Base-by-base conservation (phyloP, 2,329 filamentous ascomycete genomes). In the Parascedosporium putredinis region DNA sequence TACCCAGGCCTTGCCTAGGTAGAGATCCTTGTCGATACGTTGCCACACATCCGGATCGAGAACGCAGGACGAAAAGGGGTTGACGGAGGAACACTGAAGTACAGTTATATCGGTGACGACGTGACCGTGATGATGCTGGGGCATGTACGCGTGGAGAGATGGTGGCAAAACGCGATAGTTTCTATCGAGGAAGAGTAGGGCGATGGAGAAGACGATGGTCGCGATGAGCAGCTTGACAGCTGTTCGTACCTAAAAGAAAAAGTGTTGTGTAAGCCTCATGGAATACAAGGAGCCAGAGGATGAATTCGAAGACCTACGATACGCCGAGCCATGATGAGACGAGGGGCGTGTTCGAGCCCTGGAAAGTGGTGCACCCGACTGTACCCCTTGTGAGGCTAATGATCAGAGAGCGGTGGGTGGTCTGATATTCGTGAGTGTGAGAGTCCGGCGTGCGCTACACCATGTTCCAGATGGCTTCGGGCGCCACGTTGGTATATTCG, bases 21-120 rank as follows among this genome's bases (percentile, higher is more conserved):
- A 93, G 0, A 96, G 75, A 61, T 96, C 88, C 68, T 95, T 96
- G 56, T 95, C 86, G 54, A 96, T 73, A 45, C 86, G 84, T 57
- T 88, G 82, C 90, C 90, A 96, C 54, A 68, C 61, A 51, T 78
- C 71, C 40, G 79, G 58, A 59, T 93, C 84, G 54, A 93, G 77
- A 54, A 81, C 81, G 69, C 88, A 95, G 42, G 77, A 84, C 3
- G 84, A 84, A 52, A 91, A 84, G 25, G 78, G 62, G 61, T 90
- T 93, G 48, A 93, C 59, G 10, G 75, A 75, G 7, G 84, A 88
- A 67, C 90, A 96, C 47, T 76, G 83, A 16, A 79, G 76, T 55
- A 95, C 75, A 29, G 83, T 86, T 52, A 95, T 75, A 67, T 96
- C 90, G 61, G 88, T 95, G 59, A 95, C 80, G 59, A 95, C 82